Base-by-base conservation (phyloP, 148 eudicot genomes). In the Polygonum maritimum region DNA sequence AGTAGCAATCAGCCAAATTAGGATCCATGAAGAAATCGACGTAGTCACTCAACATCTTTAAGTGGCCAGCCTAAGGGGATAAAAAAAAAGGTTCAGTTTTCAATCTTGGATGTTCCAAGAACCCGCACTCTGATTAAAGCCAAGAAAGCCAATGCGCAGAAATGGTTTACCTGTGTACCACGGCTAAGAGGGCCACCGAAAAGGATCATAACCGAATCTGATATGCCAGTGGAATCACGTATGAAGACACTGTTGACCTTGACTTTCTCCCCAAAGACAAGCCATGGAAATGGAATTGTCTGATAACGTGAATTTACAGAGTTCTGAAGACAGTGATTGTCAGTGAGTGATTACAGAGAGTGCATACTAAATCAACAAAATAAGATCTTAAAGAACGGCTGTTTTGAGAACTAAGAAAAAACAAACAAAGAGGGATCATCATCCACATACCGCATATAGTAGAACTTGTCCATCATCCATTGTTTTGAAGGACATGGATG, bases 401-500 rank as follows among this genome's bases (percentile, higher is more conserved):
- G 36, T n/a, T n/a, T n/a, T n/a, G n/a, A n/a, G n/a, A n/a, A n/a
- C n/a, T n/a, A n/a, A n/a, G n/a, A n/a, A n/a, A n/a, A n/a, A n/a
- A n/a, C n/a, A n/a, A n/a, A n/a, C n/a, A n/a, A n/a, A n/a, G n/a
- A n/a, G n/a, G 35, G 71, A 67, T 2, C 9, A 38, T 36, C 16
- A 67, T 67, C 71, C 44, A 83, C 89, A 80, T 90, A 95, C 99
- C 84, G 98, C 91, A 82, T 96, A 96, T 16, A 96, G 88, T 48
- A 96, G 49, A 75, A 96, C 97, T 82, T 88, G 98, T 63, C 99
- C 99, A 85, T 96, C 99, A 78, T 91, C 98, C 99, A 92, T 96
- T 47, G 99, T 96, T 79, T 96, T 96, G 84, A 96, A 96, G 40
- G 99, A 96, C 99, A 92, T 96, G 71, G 99, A 90, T 75, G 99